These are phyloP conservation scores for Cynara cardunculus DNA, from an alignment of 129 eudicot genomes.

Conservation along the genomic window DNA sequence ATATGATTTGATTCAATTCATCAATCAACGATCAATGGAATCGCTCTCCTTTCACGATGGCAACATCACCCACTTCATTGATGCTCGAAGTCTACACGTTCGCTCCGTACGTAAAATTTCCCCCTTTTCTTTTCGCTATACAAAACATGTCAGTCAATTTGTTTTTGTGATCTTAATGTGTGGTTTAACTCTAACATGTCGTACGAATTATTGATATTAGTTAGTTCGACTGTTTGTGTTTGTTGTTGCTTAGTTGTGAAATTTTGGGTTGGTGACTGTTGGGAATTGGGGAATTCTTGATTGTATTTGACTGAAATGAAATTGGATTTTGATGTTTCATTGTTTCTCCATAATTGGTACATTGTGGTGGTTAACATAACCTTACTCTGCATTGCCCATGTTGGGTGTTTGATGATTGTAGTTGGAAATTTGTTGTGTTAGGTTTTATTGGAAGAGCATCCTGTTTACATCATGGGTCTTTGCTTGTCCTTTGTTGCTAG, in stretches of 20 bases:
- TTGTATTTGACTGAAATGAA: not conserved
- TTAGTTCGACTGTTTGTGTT: not conserved
- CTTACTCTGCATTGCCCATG: not conserved
- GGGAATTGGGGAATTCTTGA: not conserved
- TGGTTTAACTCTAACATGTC: not conserved
- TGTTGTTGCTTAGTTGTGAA: conserved; percentile 5
- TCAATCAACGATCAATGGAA: conserved; percentile 27
- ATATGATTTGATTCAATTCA: not conserved
- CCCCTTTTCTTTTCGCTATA: not conserved
- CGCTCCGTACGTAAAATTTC: conserved; percentile 46
- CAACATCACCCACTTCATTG: conserved; percentile 63
- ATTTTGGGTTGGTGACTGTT: not conserved
- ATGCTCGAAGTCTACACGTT: conserved; percentile 50
- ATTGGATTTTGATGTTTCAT: not conserved
- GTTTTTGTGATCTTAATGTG: not conserved
- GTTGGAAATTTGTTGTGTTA: not conserved
- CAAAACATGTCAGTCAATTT: not conserved
- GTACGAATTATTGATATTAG: not conserved
- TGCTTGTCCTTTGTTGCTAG: not conserved
- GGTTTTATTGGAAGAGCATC: not conserved
- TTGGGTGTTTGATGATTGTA: not conserved
- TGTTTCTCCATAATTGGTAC: not conserved
- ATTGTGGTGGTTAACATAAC: not conserved
- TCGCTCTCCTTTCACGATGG: conserved; percentile 67
- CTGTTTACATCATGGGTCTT: not conserved